Evolutionary conservation across 139 green algal species (phyloP).

Genomic region (Chlorella sorokiniana): DNA sequence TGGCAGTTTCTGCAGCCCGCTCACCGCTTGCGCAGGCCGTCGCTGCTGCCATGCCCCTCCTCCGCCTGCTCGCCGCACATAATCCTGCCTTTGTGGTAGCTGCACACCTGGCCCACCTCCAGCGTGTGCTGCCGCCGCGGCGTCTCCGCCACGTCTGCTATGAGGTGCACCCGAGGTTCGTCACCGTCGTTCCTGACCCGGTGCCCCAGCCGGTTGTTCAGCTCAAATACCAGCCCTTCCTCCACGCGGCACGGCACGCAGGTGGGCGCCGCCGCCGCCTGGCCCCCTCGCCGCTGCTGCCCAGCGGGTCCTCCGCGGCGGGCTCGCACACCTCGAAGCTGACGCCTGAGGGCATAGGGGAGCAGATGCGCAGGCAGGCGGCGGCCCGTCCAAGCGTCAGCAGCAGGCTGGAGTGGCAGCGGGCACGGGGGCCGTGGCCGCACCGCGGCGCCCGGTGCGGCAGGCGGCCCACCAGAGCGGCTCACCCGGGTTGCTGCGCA

Average conservation of each 20-base stretch:
- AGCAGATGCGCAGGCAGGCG: background rate
- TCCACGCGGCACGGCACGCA: constrained; percentile 55
- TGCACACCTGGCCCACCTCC: constrained; percentile 52
- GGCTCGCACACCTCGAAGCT: constrained; percentile 15
- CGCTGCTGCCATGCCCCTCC: background rate
- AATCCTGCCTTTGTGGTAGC: constrained; percentile 38
- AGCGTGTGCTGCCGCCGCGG: constrained; percentile 38
- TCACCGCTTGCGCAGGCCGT: background rate
- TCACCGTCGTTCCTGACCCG: constrained; percentile 45
- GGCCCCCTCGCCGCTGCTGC: background rate
- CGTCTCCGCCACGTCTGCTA: constrained; percentile 64
- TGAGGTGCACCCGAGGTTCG: constrained; percentile 59
- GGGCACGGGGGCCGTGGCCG: too few species aligned
- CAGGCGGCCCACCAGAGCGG: background rate
- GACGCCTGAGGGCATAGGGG: constrained; percentile 1
- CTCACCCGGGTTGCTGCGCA: constrained; percentile 16
- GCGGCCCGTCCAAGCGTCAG: background rate
- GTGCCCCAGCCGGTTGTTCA: constrained; percentile 69
- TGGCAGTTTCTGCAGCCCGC: background rate
- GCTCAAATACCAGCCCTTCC: constrained; percentile 73
- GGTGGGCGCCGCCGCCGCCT: background rate
- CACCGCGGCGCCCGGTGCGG: background rate
- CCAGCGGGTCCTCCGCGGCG: background rate
- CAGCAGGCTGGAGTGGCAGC: background rate
- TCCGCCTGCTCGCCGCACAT: background rate